Evolutionary conservation across 2,329 filamentous ascomycete species (phyloP).

Genomic region (Curvularia verruculosa): DNA sequence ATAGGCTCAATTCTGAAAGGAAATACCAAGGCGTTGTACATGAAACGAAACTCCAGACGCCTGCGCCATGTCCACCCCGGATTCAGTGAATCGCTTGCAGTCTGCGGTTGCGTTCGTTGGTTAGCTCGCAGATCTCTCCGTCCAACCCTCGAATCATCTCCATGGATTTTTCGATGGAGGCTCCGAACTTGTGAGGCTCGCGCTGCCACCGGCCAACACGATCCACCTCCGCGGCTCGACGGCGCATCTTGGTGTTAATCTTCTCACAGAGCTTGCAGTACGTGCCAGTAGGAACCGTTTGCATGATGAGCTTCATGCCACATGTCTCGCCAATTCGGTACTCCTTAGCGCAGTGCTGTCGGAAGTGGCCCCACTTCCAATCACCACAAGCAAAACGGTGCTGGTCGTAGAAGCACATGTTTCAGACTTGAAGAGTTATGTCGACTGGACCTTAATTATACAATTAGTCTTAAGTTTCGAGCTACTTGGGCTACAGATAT

Average conservation of each 20-base stretch:
- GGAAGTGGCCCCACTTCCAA: constrained; percentile 95
- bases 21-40: constrained; percentile 40
- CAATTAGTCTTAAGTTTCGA: constrained; percentile 35
- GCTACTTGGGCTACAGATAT: constrained; percentile 38
- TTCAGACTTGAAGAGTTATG: constrained; percentile 43
- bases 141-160: constrained; percentile 76
- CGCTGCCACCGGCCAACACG: constrained; percentile 78
- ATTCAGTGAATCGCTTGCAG: constrained; percentile 44
- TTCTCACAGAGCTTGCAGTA: constrained; percentile 88
- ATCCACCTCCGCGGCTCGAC: constrained; percentile 73
- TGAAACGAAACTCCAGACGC: constrained; percentile 46
- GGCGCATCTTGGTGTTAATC: constrained; percentile 82
- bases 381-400: constrained; percentile 84
- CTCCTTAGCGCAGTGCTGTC: constrained; percentile 90
- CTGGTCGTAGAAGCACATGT: constrained; percentile 97
- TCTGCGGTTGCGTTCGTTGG: constrained; percentile 58
- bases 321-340: constrained; percentile 97
- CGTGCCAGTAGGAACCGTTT: constrained; percentile 66
- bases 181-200: constrained; percentile 67
- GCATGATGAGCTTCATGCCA: constrained; percentile 87
- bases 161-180: constrained; percentile 69
- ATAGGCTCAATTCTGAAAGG: constrained; percentile 38
- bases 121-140: constrained; percentile 70
- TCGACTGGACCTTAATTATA: constrained; percentile 34
- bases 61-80: constrained; percentile 26